These are phyloP conservation scores for Kandelia obovata DNA, from an alignment of 345 rosid genomes.

Conservation along the genomic window DNA sequence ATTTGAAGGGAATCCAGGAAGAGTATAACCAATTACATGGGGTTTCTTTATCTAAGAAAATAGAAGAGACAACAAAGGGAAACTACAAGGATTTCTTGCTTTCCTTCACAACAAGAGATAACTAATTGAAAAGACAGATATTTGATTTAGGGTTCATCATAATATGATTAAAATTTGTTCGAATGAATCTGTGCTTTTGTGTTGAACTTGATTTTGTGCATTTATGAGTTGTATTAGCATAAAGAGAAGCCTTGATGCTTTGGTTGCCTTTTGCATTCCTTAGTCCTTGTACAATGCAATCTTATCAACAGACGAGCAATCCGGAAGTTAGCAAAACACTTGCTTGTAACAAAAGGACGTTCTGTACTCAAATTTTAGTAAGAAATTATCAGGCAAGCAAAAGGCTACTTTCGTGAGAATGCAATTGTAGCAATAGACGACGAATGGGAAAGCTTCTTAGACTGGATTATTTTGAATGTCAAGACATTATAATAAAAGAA, in stretches of 20 bases:
- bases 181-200: not conserved
- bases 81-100: constrained; percentile 74
- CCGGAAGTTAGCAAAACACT: not conserved
- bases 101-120: constrained; percentile 44
- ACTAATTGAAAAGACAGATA: constrained; percentile 18
- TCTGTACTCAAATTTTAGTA: no score
- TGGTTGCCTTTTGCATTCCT: not conserved
- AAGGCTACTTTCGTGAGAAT: not conserved
- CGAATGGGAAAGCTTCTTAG: not conserved
- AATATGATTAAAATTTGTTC: constrained; percentile 4
- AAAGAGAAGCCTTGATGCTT: constrained; percentile 1
- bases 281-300: not conserved
- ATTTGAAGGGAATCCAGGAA: constrained; percentile 53
- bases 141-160: constrained; percentile 2
- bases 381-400: no score
- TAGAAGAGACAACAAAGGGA: constrained; percentile 59
- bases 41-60: constrained; percentile 38
- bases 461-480: not conserved
- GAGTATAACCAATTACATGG: constrained; percentile 44
- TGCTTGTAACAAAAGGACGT: not conserved
- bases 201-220: not conserved
- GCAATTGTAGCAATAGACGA: not conserved
- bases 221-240: not conserved
- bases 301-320: no score
- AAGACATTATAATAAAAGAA: not conserved